Conservation (phyloP, 352 stramenopile genomes). For the Hyaloperonospora arabidopsidis region DNA sequence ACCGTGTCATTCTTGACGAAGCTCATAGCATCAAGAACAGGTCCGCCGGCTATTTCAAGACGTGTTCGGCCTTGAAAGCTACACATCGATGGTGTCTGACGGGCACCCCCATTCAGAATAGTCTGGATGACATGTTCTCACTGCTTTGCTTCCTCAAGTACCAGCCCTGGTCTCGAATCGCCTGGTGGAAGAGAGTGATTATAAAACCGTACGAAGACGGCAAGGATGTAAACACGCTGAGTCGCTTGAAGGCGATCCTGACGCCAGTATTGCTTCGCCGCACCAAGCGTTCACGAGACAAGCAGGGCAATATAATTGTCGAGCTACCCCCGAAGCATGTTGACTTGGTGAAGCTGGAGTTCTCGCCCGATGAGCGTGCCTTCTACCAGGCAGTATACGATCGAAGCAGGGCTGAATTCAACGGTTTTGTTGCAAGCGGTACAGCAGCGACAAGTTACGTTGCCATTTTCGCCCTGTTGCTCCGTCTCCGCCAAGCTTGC, state of each 20-base stretch:
- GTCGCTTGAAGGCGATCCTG: slow-evolving; percentile 58
- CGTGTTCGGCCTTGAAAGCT: slow-evolving; percentile 44
- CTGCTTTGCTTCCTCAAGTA: slow-evolving; percentile 81
- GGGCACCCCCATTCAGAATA: slow-evolving; percentile 87
- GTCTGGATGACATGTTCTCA: slow-evolving; percentile 80
- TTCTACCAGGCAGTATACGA: slow-evolving; percentile 86
- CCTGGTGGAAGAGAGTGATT: slow-evolving; percentile 84
- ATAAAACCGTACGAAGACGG: slow-evolving; percentile 66
- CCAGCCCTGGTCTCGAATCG: slow-evolving; percentile 71
- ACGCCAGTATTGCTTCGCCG: slow-evolving; percentile 73
- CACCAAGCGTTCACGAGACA: slow-evolving; percentile 75
- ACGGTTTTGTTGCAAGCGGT: slow-evolving; percentile 77
- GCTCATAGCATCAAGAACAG: slow-evolving; percentile 89
- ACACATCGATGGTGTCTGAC: slow-evolving; percentile 86
- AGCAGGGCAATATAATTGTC: slow-evolving; percentile 54
- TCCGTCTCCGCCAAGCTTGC: slow-evolving; percentile 85
- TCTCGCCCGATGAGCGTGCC: slow-evolving; percentile 62
- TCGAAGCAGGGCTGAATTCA: slow-evolving; percentile 83
- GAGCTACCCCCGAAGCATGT: slow-evolving; percentile 66
- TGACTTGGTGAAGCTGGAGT: slow-evolving; percentile 56
- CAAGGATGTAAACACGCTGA: slow-evolving; percentile 47
- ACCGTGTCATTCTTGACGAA: slow-evolving; percentile 87
- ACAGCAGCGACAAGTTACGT: slow-evolving; percentile 75
- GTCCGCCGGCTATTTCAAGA: slow-evolving; percentile 59
- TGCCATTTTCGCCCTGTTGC: slow-evolving; percentile 82